These are phyloP conservation scores for Auxenochlorella pyrenoidosa DNA, from an alignment of 139 green algal genomes.

Conservation along the genomic window DNA sequence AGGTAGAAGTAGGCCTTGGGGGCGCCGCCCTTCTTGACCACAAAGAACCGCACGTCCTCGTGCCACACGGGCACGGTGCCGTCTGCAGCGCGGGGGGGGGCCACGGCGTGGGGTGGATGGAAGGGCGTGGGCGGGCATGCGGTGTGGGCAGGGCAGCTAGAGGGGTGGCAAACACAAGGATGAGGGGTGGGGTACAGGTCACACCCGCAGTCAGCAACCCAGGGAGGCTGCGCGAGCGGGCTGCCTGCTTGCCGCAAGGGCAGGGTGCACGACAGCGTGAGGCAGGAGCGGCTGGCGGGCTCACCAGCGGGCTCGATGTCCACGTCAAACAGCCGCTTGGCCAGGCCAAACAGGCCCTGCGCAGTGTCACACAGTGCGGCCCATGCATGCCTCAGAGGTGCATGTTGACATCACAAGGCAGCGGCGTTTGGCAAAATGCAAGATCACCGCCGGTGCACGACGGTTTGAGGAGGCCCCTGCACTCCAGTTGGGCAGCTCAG, in stretches of 20 bases:
- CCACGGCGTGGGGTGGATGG: too few relatives aligned
- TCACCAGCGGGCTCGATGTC: slow-evolving; percentile 74
- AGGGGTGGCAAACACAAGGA: too few relatives aligned
- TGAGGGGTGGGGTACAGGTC: too few relatives aligned
- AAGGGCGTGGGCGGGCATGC: too few relatives aligned
- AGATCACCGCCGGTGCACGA: not conserved
- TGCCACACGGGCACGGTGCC: slow-evolving; percentile 90
- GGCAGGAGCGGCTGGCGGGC: not conserved
- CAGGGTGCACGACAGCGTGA: too few relatives aligned
- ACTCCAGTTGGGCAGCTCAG: too few relatives aligned
- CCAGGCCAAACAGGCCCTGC: slow-evolving; percentile 65
- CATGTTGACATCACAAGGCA: not conserved
- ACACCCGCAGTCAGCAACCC: too few relatives aligned
- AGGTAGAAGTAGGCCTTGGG: slow-evolving; percentile 94
- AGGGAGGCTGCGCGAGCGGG: too few relatives aligned
- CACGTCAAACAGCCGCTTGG: slow-evolving; percentile 89
- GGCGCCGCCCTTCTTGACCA: slow-evolving; percentile 69
- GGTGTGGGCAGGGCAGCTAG: too few relatives aligned
- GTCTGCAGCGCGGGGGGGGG: slow-evolving; percentile 50
- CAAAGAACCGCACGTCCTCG: slow-evolving; percentile 92
- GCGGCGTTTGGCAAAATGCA: not conserved
- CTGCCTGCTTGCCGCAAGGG: too few relatives aligned
- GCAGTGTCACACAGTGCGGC: not conserved
- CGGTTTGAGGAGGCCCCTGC: too few relatives aligned
- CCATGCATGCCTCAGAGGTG: too few relatives aligned